Conservation (phyloP, 1,139 yeast genomes). For the Geotrichum reessii region DNA sequence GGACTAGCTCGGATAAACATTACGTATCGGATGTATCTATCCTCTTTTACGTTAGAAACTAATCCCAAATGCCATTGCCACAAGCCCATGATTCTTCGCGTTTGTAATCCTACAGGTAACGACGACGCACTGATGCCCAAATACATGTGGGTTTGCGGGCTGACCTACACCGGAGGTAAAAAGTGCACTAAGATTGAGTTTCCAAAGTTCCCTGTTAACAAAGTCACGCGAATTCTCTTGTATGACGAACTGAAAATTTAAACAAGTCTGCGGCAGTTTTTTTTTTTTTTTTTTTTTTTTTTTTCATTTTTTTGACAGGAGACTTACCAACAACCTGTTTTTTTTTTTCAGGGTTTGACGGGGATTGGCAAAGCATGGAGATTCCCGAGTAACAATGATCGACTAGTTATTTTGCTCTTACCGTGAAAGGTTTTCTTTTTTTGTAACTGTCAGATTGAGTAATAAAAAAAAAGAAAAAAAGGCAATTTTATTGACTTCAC, state of each 20-base stretch:
- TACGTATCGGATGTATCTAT: conserved; percentile 54
- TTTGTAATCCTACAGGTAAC: conserved; percentile 32
- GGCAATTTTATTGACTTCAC: neutral
- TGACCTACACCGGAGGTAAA: conserved; percentile 1
- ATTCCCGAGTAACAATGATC: neutral
- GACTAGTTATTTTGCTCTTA: no score
- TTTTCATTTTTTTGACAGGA: no score
- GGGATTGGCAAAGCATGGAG: neutral
- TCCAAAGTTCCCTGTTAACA: conserved; percentile 9
- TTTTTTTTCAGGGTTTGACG: no score
- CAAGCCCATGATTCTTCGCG: conserved; percentile 42
- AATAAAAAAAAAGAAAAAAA: neutral
- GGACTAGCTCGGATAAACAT: conserved; percentile 53
- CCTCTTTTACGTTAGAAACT: conserved; percentile 32
- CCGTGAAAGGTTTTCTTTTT: no score
- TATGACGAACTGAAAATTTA: no score
- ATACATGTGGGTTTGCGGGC: conserved; percentile 46
- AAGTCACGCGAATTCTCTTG: neutral
- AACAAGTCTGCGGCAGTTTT: no score
- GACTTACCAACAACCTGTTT: no score
- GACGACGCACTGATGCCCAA: conserved; percentile 24
- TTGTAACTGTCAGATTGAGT: no score
- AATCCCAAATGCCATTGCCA: conserved; percentile 51
- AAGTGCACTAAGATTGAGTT: conserved; percentile 7
- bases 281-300: no score